Conservation (phyloP, 192 early-diverging fungal species). For the Cladochytrium replicatum region DNA sequence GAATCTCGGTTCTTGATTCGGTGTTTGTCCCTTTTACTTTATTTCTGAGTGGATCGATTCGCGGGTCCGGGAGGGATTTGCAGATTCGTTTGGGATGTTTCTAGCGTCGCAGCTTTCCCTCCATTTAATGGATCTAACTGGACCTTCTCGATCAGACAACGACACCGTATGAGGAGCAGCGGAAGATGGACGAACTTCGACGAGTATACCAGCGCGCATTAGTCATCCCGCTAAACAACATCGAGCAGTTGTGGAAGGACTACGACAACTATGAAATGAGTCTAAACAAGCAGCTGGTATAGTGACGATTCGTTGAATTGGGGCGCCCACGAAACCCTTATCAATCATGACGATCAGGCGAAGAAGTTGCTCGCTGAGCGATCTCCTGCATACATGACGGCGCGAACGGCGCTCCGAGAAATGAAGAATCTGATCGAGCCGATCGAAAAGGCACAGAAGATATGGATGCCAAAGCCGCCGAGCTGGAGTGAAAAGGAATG, state of each 20-base stretch:
- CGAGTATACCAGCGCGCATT: conserved; percentile 76
- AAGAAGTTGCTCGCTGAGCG: conserved; percentile 81
- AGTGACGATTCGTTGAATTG: not conserved
- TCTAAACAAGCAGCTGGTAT: conserved; percentile 70
- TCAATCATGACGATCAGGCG: conserved; percentile 36
- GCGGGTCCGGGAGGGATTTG: no score
- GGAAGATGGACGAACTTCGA: conserved; percentile 76
- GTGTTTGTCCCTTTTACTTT: not conserved
- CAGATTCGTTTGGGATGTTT: no score
- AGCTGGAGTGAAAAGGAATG: conserved; percentile 70
- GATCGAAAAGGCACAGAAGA: conserved; percentile 51
- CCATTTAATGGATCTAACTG: not conserved
- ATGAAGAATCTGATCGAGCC: conserved; percentile 65
- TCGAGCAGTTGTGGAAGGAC: conserved; percentile 91
- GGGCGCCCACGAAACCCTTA: not conserved
- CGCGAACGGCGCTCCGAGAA: conserved; percentile 75
- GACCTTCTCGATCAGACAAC: conserved; percentile 25
- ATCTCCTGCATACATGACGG: conserved; percentile 88
- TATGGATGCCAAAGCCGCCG: conserved; percentile 61
- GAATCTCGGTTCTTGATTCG: no score
- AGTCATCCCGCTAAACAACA: conserved; percentile 73
- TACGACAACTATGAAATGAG: conserved; percentile 89
- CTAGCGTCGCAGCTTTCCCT: not conserved
- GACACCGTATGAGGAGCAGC: conserved; percentile 80
- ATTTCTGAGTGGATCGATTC: not conserved